Conservation (phyloP, 1,284 basidiomycete species). For the Tilletia setariae region DNA sequence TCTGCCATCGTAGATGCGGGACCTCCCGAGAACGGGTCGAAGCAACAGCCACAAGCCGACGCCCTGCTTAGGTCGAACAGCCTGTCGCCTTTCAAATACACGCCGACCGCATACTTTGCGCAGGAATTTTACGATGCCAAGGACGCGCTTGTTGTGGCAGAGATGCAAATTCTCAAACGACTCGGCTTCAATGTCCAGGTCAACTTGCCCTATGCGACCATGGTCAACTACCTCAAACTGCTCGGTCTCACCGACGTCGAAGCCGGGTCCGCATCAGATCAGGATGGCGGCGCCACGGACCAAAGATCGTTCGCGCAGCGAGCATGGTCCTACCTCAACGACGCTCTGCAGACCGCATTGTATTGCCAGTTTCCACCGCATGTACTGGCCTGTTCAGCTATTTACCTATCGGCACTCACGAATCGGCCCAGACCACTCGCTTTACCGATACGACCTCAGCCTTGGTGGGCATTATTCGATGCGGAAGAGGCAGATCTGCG, state of each 20-base stretch:
- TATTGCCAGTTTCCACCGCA: constrained; percentile 83
- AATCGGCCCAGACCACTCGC: constrained; percentile 14
- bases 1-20: not conserved
- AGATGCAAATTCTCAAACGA: constrained; percentile 94
- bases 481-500: constrained; percentile 10
- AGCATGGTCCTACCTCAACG: constrained; percentile 56
- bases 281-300: not conserved
- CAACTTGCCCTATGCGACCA: constrained; percentile 84
- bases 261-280: constrained; percentile 22
- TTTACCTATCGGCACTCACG: constrained; percentile 38
- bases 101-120: constrained; percentile 80
- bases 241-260: constrained; percentile 64
- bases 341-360: constrained; percentile 75
- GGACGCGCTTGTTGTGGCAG: constrained; percentile 83
- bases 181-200: constrained; percentile 60
- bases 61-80: not conserved
- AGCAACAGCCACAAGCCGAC: not conserved
- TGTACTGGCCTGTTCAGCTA: constrained; percentile 72
- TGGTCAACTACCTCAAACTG: constrained; percentile 90
- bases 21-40: not conserved
- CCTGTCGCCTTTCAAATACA: constrained; percentile 59
- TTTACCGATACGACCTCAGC: not conserved
- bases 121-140: constrained; percentile 79
- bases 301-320: constrained; percentile 31
- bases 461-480: constrained; percentile 13